These are phyloP conservation scores for Panicum hallii DNA, from an alignment of 202 grass and related monocot genomes.

Conservation along the genomic window DNA sequence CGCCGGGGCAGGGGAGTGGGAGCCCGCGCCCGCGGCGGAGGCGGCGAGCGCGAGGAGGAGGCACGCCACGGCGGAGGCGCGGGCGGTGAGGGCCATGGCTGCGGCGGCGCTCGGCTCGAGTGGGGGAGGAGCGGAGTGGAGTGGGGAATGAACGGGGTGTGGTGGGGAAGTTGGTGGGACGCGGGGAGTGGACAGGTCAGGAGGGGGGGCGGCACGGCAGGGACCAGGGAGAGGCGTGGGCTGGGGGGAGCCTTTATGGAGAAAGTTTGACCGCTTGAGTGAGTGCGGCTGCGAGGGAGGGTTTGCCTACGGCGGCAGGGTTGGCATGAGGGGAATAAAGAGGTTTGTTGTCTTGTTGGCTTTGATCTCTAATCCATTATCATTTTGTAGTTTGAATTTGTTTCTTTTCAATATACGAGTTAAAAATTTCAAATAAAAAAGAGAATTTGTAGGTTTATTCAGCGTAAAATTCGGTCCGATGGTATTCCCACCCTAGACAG, in stretches of 20 bases:
- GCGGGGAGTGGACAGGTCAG: conserved; percentile 25
- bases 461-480: no score
- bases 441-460: no score
- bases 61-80: conserved; percentile 23
- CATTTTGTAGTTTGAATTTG: no score
- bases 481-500: no score
- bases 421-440: no score
- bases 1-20: conserved; percentile 37
- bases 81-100: conserved; percentile 25
- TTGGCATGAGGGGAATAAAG: neutral
- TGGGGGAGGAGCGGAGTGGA: neutral
- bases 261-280: no score
- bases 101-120: neutral
- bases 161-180: neutral
- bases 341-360: no score
- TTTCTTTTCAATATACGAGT: no score
- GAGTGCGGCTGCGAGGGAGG: no score
- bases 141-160: neutral
- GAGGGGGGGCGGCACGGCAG: no score
- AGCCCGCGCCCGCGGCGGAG: neutral
- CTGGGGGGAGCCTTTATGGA: neutral
- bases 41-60: conserved; percentile 27
- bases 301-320: neutral
- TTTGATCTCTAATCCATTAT: no score
- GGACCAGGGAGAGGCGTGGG: neutral